These are phyloP conservation scores for Tylopilus microsporus DNA, from an alignment of 1,284 basidiomycete species.

Conservation along the genomic window DNA sequence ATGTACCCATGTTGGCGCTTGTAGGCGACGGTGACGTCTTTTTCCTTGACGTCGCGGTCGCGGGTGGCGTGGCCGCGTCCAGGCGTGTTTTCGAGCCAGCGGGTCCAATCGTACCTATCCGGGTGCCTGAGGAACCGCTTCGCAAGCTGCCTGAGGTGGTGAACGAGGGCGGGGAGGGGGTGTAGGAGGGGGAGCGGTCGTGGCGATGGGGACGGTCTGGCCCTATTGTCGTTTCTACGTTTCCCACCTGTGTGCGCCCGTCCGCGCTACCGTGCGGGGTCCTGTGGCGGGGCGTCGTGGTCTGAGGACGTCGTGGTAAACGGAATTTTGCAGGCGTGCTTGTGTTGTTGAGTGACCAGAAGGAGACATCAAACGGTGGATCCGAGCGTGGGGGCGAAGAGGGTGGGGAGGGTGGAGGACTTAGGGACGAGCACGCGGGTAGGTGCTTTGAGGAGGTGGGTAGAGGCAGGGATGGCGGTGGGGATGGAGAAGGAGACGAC, in stretches of 20 bases:
- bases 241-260: too few relatives aligned
- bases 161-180: constrained; percentile 21
- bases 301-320: neutral
- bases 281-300: neutral
- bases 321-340: constrained; percentile 29
- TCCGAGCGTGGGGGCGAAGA: constrained; percentile 10
- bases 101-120: neutral
- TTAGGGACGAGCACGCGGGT: neutral
- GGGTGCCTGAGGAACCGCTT: neutral
- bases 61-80: neutral
- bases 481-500: neutral
- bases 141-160: constrained; percentile 1
- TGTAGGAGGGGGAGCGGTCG: constrained; percentile 11
- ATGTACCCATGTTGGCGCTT: neutral
- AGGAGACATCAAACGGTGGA: constrained; percentile 24
- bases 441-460: neutral
- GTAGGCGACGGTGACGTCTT: neutral
- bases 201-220: neutral
- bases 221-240: neutral
- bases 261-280: too few relatives aligned
- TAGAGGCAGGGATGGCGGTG: neutral
- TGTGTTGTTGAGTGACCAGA: constrained; percentile 22
- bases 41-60: neutral
- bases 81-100: neutral
- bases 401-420: constrained; percentile 5